phyloP scores from a whole-genome alignment of 225 moss, liverwort and hornwort genomes.

The Climacium dendroides region DNA sequence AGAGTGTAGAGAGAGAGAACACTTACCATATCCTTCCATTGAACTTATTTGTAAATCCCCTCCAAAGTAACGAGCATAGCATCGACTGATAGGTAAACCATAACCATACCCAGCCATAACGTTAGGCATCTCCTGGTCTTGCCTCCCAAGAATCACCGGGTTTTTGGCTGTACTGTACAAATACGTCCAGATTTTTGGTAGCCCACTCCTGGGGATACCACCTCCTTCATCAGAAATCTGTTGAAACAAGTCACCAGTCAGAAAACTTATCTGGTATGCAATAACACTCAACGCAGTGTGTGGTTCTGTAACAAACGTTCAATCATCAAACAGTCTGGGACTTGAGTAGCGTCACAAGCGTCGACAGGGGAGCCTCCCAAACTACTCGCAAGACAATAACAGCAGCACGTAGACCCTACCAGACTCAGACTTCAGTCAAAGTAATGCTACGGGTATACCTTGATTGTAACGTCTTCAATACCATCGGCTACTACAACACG shows the following conservation, averaged over 20 bases:
- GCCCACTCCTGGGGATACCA: slow-evolving; percentile 83
- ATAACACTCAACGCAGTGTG: neutral
- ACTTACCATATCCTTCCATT: slow-evolving; percentile 83
- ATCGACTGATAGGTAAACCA: slow-evolving; percentile 83
- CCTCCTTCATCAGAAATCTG: slow-evolving; percentile 97
- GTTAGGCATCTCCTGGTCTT: slow-evolving; percentile 56
- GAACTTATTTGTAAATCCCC: slow-evolving; percentile 86
- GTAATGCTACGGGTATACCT: slow-evolving; percentile 10
- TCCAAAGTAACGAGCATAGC: slow-evolving; percentile 87
- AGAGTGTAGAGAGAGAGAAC: neutral
- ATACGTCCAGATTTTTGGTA: slow-evolving; percentile 84
- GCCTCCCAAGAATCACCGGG: slow-evolving; percentile 37
- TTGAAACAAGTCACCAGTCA: neutral
- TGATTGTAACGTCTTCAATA: slow-evolving; percentile 77
- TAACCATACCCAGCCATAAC: slow-evolving; percentile 95
- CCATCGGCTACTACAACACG: slow-evolving; percentile 87
- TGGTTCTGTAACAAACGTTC: neutral
- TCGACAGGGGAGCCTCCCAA: neutral
- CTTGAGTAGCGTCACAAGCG: neutral
- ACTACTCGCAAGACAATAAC: neutral
- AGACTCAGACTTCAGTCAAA: neutral
- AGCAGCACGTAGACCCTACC: neutral
- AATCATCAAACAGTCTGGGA: neutral
- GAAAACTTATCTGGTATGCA: neutral
- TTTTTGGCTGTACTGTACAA: slow-evolving; percentile 74